Evolutionary conservation across 2,329 filamentous ascomycete species (phyloP), one percentile per base, ranked within the genome.

Genomic region (Nigrograna mackinnonii): DNA sequence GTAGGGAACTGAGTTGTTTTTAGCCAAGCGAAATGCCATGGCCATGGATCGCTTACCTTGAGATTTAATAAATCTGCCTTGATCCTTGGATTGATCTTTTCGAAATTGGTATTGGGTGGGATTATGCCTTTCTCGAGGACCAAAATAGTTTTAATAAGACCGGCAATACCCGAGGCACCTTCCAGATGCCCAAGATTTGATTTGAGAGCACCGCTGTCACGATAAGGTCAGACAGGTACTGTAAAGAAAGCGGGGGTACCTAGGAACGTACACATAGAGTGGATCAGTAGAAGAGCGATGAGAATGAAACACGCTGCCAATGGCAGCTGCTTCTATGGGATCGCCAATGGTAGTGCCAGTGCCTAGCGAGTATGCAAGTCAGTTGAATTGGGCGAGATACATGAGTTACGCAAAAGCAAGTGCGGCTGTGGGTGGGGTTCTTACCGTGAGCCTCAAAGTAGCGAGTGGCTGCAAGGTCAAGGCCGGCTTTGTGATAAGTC

Each of bases 321-420:
- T 50, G 2, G 56, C 56, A 2, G 28, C 41, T 2, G 48, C 47
- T 22, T 64, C 59, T 3, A 52, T 51, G 9, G 56, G 54, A 16
- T 59, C 56, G 4, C 80, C 79, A 2, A 76, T 79, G 26, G 75
- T 71, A 2, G 80, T 84, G 3, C 80, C 80, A 0, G 80, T 84
- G 6, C 80, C 48, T 28, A 12, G 19, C 9, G 24, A 9, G n/a
- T 9, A 28, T 9, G 9, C 24, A 28, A n/a, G 24, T n/a, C n/a
- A 9, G 9, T 9, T 28, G 9, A n/a, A 28, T 9, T 28, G n/a
- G 24, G 9, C 9, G n/a, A 9, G 9, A 28, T 28, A 28, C 24
- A 9, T 28, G 24, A 9, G 9, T 28, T 28, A 9, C 24, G 24
- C 9, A 28, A 28, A n/a, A n/a, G n/a, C n/a, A n/a, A n/a, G n/a